A percentile compares a stretch with the other conserved stretches of the same genome.
These are phyloP conservation scores for Solanum virginianum DNA, from an alignment of 257 asterid genomes.

Conservation along the genomic window DNA sequence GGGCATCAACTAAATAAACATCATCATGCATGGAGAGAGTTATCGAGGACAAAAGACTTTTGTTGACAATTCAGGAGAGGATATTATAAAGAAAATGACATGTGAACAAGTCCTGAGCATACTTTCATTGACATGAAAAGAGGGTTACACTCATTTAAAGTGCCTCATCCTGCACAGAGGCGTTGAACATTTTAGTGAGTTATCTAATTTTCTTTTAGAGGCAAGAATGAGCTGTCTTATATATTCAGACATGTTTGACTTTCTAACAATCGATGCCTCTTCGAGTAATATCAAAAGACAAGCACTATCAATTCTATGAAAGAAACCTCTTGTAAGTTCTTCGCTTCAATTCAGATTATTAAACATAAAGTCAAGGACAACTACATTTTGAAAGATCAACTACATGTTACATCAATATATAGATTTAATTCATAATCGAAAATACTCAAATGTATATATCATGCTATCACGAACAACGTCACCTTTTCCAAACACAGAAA, in stretches of 20 bases:
- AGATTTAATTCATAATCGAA: not conserved
- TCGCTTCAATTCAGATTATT: not conserved
- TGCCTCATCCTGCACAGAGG: conserved; percentile 37
- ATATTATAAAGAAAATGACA: not conserved
- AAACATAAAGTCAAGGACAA: not conserved
- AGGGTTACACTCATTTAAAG: conserved; percentile 19
- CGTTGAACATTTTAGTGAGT: conserved; percentile 9
- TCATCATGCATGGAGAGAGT: not conserved
- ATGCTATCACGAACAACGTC: not conserved
- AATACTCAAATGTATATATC: not conserved
- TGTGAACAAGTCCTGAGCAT: conserved; percentile 8
- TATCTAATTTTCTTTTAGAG: not conserved
- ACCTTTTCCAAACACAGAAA: not conserved
- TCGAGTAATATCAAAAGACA: not conserved
- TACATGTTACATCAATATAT: not conserved
- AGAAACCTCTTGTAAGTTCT: not conserved
- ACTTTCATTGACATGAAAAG: conserved; percentile 17
- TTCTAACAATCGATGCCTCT: not conserved
- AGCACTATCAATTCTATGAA: not conserved
- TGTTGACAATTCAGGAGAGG: not conserved
- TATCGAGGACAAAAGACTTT: not conserved
- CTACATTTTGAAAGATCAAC: not conserved
- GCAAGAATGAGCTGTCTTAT: not conserved
- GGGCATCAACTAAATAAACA: not conserved
- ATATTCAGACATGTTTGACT: not conserved